Base-by-base conservation (phyloP, 208 protist genomes). In the Acanthamoeba sp. region DNA sequence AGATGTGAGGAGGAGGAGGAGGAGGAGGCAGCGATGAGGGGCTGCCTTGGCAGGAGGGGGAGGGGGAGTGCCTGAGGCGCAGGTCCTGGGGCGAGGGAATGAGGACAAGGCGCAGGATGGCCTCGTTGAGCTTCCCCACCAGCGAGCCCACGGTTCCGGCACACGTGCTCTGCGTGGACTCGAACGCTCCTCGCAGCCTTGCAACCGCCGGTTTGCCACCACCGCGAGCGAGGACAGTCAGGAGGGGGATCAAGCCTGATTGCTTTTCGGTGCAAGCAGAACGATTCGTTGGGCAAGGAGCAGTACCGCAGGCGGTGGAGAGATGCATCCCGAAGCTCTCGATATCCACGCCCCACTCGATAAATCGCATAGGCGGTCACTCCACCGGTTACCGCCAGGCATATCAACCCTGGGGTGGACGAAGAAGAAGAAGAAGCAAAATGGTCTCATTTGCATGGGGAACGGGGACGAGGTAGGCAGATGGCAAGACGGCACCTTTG, bases 151-250 rank as follows among this genome's bases (percentile, higher is more conserved):
- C 62, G n/a, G 62, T 71, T 5, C 62, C 62, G 24, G 62, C 32
- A 16, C 62, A 71, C 62, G 62, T 71, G 62, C 62, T 71, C n/a
- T 71, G 62, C 6, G 62, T 71, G 32, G 62, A 71, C 62, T 71
- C 62, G 18, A 71, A 71, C 14, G 62, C 62, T 16, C 29, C 24
- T 1, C 62, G 62, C 62, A 71, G 62, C 32, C 62, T 71, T 20
- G 50, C 50, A 3, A 3, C 42, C 6, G 6, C 42, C 42, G 6
- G 42, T 14, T 48, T 10, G 10, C 6, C 42, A 48, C 42, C 42
- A 48, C 42, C 42, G 14, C 50, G 9, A 57, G 50, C 50, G 57
- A 20, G 57, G 57, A 20, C 7, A 16, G 22, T 3, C 9, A 29
- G 57, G 57, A 64, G 24, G 24, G 7, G 57, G 57, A 16, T 27